These are phyloP conservation scores for Vanderwaltozyma yarrowii DNA, from an alignment of 805 yeast species.

Conservation along the genomic window DNA sequence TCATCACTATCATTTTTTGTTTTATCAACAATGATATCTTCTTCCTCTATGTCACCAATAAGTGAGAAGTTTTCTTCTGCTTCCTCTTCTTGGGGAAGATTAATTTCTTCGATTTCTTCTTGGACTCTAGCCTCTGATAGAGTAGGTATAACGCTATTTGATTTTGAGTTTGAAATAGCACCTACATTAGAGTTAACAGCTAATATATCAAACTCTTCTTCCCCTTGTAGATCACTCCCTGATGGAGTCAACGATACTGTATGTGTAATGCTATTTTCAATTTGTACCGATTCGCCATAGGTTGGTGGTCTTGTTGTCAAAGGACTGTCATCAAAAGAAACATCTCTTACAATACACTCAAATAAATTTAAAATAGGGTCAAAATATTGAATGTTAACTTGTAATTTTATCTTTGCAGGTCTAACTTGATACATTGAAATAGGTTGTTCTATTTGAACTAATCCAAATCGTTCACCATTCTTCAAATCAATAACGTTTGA, in stretches of 20 bases:
- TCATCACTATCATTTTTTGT: not conserved
- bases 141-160: too few relatives aligned
- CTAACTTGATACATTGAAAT: slow-evolving; percentile 9
- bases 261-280: too few relatives aligned
- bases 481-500: slow-evolving; percentile 16
- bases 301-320: not conserved
- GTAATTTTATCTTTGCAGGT: slow-evolving; percentile 18
- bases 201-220: too few relatives aligned
- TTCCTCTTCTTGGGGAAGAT: not conserved
- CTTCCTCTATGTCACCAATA: not conserved
- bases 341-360: not conserved
- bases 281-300: not conserved
- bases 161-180: too few relatives aligned
- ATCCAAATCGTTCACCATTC: slow-evolving; percentile 21
- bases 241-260: too few relatives aligned
- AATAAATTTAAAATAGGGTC: not conserved
- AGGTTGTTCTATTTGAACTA: slow-evolving; percentile 9
- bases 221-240: too few relatives aligned
- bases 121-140: too few relatives aligned
- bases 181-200: too few relatives aligned
- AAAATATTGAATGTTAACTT: slow-evolving; percentile 4
- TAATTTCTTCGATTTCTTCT: too few relatives aligned
- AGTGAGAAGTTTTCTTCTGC: not conserved
- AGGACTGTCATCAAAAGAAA: not conserved
- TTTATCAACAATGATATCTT: not conserved